phyloP scores from a whole-genome alignment of 2,329 filamentous ascomycete species.

The Fusarium sp. region DNA sequence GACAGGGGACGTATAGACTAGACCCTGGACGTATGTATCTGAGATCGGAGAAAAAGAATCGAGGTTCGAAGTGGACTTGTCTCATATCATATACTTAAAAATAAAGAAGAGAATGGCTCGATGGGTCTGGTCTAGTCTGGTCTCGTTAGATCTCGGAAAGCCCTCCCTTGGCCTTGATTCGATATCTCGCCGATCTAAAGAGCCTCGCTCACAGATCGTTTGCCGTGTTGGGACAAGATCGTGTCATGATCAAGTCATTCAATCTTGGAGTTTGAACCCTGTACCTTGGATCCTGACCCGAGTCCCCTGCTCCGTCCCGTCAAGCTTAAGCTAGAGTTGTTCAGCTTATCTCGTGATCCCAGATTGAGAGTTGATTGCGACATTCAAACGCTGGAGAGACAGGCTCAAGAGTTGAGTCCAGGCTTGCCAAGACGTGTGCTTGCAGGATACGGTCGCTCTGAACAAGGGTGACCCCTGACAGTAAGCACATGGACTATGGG shows the following conservation, averaged over 20 bases:
- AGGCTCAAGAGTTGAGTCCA: background rate
- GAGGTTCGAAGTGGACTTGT: background rate
- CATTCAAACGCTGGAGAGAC: background rate
- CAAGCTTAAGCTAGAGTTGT: background rate
- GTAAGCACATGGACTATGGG: background rate
- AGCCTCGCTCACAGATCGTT: background rate
- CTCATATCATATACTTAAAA: background rate
- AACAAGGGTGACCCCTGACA: background rate
- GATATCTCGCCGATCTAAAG: background rate
- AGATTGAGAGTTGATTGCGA: background rate
- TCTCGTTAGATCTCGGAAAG: background rate
- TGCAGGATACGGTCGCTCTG: background rate
- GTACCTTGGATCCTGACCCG: background rate
- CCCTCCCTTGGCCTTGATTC: background rate
- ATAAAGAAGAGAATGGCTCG: background rate
- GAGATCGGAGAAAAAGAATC: constrained; percentile 26
- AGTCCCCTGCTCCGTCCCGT: background rate
- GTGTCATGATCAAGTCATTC: background rate
- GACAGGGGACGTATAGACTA: background rate
- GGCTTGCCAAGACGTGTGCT: constrained; percentile 14
- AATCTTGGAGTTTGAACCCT: background rate
- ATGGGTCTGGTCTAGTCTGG: background rate
- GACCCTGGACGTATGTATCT: background rate
- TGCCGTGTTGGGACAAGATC: background rate
- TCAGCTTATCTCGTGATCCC: background rate